Evolutionary conservation across 192 early-diverging fungal species (phyloP), one percentile per base, ranked within the genome.

Genomic region (Oehlia diaphana): DNA sequence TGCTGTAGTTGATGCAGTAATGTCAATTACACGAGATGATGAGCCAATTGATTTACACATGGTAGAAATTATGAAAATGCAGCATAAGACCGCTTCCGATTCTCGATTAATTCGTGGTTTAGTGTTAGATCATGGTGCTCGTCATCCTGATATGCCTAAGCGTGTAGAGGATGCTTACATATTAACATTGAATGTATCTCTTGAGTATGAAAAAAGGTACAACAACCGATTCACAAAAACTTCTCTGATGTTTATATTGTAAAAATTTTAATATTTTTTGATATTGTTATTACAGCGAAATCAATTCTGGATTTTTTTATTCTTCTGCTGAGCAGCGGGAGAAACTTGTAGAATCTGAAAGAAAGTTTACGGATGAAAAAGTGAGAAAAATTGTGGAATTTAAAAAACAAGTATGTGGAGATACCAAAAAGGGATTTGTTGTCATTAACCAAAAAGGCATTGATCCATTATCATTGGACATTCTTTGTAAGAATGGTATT

Each of bases 31-130:
- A 65, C 89, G 87, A 72, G 90, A 93, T 39, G 94, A 90, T 26
- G 83, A 94, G 72, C 96, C 96, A 10, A 98, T 99, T 82, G 98
- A 99, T 85, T 88, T 99, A 76, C 96, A 98, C 82, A 99, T 99
- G 98, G 96, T 99, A 12, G 98, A 99, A 88, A 95, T 98, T 79
- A 99, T 99, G 97, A 97, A 97, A 89, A 98, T 99, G 98, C 92
- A 93, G 92, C 97, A 99, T 89, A 95, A 95, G 86, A 95, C 92
- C 50, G 96, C 96, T n/a, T 96, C 94, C n/a, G 98, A 99, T 84
- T 95, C 97, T 62, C 87, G 93, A 39, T 88, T 99, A 33, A 91
- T 99, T 68, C 92, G 94, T 76, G 98, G 98, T 58, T 87, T 99
- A 62, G 98, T 99, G 28, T 85, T 99, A 87, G 98, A 99, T 89